Base-by-base conservation (phyloP, 73 alveolate genomes). In the Tetrahymena borealis region DNA sequence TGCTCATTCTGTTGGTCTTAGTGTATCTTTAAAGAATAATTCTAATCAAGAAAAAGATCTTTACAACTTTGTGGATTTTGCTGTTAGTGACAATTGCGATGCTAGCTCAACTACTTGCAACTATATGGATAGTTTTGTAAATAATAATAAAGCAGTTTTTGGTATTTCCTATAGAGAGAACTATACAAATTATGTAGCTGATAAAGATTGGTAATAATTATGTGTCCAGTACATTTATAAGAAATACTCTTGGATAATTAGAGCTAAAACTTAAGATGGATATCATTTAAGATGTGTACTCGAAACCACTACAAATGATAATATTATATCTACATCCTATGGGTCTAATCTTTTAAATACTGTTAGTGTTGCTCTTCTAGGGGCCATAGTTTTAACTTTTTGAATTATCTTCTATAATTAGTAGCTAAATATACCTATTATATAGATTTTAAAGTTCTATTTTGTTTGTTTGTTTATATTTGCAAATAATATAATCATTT, bases 111-210 rank as follows among this genome's bases (percentile, higher is more conserved):
- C 28, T 31, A 20, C 42, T 7, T 79, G 91, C 77, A 79, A 7
- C 32, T 79, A 79, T 38, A 38, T 79, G 77, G 91, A 38, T 7
- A 20, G 24, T 10, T 79, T 24, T 28, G 77, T 79, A 33, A 79
- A 79, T 79, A 79, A 79, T 8, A 36, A 79, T n/a, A 79, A 79
- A 15, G 91, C 91, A 18, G 91, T 36, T 10, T 79, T 79, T 79
- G 78, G 77, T 9, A n/a, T 39, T 16, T 36, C 42, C 10, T 79
- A 79, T 7, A 39, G 77, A 79, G 78, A 38, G 24, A 79, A 79
- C 24, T 39, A 36, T 79, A 24, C 33, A 79, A 18, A 79, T 38
- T 79, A 38, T n/a, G 20, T 36, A 7, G 18, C 9, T 4, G 77
- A 79, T 20, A 20, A 12, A 79, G 77, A 79, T 79, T 79, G 78